Evolutionary conservation across 1,284 basidiomycete genomes (phyloP).

Genomic region (Mycocalia duriaeana): DNA sequence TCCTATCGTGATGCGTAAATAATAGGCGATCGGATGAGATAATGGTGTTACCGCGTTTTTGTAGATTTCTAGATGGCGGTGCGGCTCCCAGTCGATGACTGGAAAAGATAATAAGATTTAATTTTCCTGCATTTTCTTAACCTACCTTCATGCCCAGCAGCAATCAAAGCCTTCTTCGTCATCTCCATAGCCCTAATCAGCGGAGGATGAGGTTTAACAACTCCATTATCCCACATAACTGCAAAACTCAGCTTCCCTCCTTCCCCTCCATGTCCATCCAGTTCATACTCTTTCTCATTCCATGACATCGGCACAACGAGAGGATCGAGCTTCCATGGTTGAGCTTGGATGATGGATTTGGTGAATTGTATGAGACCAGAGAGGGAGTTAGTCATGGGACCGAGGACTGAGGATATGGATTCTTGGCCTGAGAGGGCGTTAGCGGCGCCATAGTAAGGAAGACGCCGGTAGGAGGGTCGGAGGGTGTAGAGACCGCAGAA

Average conservation of each 20-base stretch:
- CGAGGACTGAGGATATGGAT: conserved; percentile 68
- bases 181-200: conserved; percentile 47
- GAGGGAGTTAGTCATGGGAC: conserved; percentile 63
- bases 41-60: conserved; percentile 37
- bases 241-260: conserved; percentile 52
- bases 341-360: conserved; percentile 51
- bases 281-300: conserved; percentile 53
- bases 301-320: conserved; percentile 60
- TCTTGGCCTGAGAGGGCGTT: conserved; percentile 70
- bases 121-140: too few relatives aligned
- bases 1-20: conserved; percentile 23
- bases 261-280: conserved; percentile 48
- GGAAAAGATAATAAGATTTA: background rate
- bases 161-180: conserved; percentile 50
- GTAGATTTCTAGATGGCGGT: conserved; percentile 46
- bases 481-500: conserved; percentile 66
- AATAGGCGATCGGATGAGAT: background rate
- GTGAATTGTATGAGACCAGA: conserved; percentile 63
- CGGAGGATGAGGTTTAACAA: conserved; percentile 20
- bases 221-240: conserved; percentile 50
- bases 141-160: conserved; percentile 40
- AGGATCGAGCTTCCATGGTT: conserved; percentile 61
- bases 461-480: conserved; percentile 65
- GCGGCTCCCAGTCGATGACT: conserved; percentile 51
- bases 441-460: conserved; percentile 63